Evolutionary conservation across 352 stramenopile genomes (phyloP).

Genomic region (Phytophthora cryptogea): DNA sequence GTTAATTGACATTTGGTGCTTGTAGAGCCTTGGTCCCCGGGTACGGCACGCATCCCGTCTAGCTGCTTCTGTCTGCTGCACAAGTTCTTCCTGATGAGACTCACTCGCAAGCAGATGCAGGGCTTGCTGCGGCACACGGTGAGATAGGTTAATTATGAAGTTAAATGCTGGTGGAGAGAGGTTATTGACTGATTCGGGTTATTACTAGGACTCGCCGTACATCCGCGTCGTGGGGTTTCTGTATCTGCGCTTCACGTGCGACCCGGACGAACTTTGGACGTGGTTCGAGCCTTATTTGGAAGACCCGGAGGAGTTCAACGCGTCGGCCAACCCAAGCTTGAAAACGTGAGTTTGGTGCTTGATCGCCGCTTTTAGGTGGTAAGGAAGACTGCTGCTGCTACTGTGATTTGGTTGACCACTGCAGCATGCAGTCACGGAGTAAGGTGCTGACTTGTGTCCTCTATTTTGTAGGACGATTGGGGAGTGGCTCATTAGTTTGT

Average conservation of each 20-base stretch:
- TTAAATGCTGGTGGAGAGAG: conserved; percentile 11
- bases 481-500: conserved; percentile 88
- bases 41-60: conserved; percentile 91
- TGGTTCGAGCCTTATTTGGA: conserved; percentile 97
- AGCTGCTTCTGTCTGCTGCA: conserved; percentile 97
- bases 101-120: conserved; percentile 97
- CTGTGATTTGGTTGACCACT: conserved; percentile 15
- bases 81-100: conserved; percentile 96
- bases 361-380: conserved; percentile 23
- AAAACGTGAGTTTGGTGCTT: conserved; percentile 60
- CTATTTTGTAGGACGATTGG: conserved; percentile 87
- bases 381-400: conserved; percentile 34
- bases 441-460: conserved; percentile 14
- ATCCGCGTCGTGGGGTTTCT: conserved; percentile 97
- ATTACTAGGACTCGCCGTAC: conserved; percentile 92
- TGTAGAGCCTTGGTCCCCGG: conserved; percentile 92
- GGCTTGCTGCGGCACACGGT: conserved; percentile 92
- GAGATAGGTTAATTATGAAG: conserved; percentile 3
- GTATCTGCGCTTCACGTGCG: conserved; percentile 96
- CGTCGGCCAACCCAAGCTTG: conserved; percentile 77
- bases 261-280: conserved; percentile 92
- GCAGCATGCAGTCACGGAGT: conserved; percentile 22
- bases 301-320: conserved; percentile 94
- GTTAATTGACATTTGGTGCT: conserved; percentile 37
- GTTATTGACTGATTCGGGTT: conserved; percentile 18